These are phyloP conservation scores for Aureobasidium mangrovei DNA, from an alignment of 2,329 filamentous ascomycete species.

Conservation along the genomic window DNA sequence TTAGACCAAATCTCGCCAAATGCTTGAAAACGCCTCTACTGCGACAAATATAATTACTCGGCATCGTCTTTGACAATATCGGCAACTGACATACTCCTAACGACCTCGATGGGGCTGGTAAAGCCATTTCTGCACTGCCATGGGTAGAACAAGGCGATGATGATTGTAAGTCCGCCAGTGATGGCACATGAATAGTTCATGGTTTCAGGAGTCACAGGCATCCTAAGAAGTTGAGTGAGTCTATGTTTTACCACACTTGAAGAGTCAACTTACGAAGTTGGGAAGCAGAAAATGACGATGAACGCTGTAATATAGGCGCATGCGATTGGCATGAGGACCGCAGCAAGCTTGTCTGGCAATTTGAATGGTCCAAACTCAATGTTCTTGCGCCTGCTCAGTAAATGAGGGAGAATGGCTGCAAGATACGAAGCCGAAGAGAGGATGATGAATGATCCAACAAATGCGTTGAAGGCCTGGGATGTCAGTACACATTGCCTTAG, in stretches of 20 bases:
- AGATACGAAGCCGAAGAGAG: constrained; percentile 51
- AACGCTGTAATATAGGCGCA: constrained; percentile 52
- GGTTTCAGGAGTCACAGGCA: constrained; percentile 25
- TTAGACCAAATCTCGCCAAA: no score
- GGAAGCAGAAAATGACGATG: constrained; percentile 55
- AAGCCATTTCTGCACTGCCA: constrained; percentile 26
- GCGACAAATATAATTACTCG: background rate
- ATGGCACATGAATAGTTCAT: constrained; percentile 38
- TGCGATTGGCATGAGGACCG: constrained; percentile 43
- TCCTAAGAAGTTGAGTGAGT: constrained; percentile 3
- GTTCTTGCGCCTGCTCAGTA: constrained; percentile 31
- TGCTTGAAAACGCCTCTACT: background rate
- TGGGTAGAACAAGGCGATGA: constrained; percentile 28
- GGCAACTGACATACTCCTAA: background rate
- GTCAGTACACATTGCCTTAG: background rate
- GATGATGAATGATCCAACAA: constrained; percentile 53
- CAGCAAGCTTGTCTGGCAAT: constrained; percentile 43
- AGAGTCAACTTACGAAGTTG: constrained; percentile 27
- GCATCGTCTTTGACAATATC: constrained; percentile 7
- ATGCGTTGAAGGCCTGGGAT: constrained; percentile 51
- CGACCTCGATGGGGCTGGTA: constrained; percentile 25
- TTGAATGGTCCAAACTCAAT: constrained; percentile 51
- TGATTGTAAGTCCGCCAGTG: constrained; percentile 31
- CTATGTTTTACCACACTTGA: background rate
- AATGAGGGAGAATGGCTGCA: constrained; percentile 49